Base-by-base conservation (phyloP, 257 asterid genomes). In the Anisodus tanguticus region DNA sequence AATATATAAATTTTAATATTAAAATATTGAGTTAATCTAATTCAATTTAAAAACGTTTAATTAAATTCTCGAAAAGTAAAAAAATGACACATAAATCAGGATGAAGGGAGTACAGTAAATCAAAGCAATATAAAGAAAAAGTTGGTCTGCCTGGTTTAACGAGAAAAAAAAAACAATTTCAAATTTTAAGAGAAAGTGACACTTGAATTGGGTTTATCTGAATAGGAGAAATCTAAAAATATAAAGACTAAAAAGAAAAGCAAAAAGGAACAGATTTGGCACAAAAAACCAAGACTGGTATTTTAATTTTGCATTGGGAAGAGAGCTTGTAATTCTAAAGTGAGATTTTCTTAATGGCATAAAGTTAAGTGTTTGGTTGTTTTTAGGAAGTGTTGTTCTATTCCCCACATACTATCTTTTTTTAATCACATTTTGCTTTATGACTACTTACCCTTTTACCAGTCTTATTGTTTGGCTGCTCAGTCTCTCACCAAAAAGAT, bases 301-400 rank as follows among this genome's bases (percentile, higher is more conserved):
- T 91, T 91, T 86, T 85, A 72, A 70, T 67, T 85, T 89, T 91
- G 93, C 95, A 91, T 94, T 79, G 99, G 85, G 59, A 91, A 88
- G 69, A 62, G 98, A 90, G 97, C 95, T 92, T 94, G 94, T 95
- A 92, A 91, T 94, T 90, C 97, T 84, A 93, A 93, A 93, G 94
- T 90, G 90, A 93, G 90, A 88, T 22, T 91, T 85, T 91, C 89
- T 87, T 87, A 85, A 79, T 88, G 89, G 87, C 87, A 92, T 90
- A 93, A 91, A 94, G 96, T 90, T 19, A 76, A 85, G 87, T 87
- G 89, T 93, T 92, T 90, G 91, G 88, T 87, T 86, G 89, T 85
- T 89, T 90, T 85, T 59, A 86, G 89, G 92, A 83, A 84, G 84
- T 85, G 80, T 82, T 91, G 89, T 89, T 88, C 84, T 87, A 80